Base-by-base conservation (phyloP, 108 stramenopile species). In the Mayamaea pseudoterrestris region DNA sequence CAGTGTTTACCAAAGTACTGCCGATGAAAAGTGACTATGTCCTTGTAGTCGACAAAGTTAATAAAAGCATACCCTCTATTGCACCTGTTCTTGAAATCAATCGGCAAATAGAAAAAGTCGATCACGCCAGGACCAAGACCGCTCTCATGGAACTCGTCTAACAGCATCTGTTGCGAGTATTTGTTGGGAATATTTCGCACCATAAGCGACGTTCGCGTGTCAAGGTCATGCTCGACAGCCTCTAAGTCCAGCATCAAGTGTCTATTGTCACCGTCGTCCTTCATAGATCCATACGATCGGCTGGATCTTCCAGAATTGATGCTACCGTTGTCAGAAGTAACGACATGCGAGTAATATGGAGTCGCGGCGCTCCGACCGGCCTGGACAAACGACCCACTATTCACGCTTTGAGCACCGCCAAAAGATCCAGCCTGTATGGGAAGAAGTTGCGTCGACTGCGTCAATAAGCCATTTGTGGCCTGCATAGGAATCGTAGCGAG, bases 131-230 rank as follows among this genome's bases (percentile, higher is more conserved):
- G 73, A 12, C 95, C 93, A 54, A 86, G 86, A 14, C 83, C 91
- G 45, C 77, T 77, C 21, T 73, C 80, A 7, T 69, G 67, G 42
- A 97, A 92, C 75, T 99, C 98, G 11, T 78, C 53, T 14, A 99
- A 60, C 12, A 99, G 65, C 94, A 97, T 95, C 55, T 93, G 66
- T 62, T 99, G 98, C 2, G 95, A 96, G 64, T 98, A 98, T 65
- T 99, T 99, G 83, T 99, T 99, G 21, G 98, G 98, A 47, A 99
- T 97, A 58, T 99, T 99, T 40, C 95, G 81, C 24, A 99, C 89
- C 98, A 99, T 99, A 39, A 99, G 66, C 11, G 98, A 96, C 14
- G 98, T 94, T 44, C 98, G 71, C n/a, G 64, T 58, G 65, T 99
- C 98, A 44, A 42, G 64, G 16, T 90, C 92, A 50, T 49, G 61